These are phyloP conservation scores for Hymenoscyphus fraxineus DNA, from an alignment of 2,329 filamentous ascomycete genomes.

Conservation along the genomic window DNA sequence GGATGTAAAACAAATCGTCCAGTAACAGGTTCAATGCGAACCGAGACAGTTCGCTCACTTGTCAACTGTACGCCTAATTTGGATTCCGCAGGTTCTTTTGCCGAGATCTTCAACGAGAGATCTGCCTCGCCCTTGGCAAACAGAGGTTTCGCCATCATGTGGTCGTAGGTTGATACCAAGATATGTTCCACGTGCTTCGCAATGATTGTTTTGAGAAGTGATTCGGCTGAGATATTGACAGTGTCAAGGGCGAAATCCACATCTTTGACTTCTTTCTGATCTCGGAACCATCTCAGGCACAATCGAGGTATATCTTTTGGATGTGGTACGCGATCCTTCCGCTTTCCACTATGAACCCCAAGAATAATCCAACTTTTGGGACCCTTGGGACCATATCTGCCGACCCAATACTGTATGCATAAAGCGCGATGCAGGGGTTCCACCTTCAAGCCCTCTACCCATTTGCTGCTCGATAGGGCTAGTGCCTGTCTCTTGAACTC, in stretches of 20 bases:
- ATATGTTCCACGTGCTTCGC: slow-evolving; percentile 71
- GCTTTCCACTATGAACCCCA: slow-evolving; percentile 66
- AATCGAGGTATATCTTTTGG: slow-evolving; percentile 51
- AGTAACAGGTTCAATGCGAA: slow-evolving; percentile 73
- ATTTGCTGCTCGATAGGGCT: slow-evolving; percentile 64
- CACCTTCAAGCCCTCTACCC: slow-evolving; percentile 74
- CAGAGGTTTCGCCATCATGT: slow-evolving; percentile 55
- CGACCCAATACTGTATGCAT: slow-evolving; percentile 86
- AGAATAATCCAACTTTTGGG: slow-evolving; percentile 90
- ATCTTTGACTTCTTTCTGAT: slow-evolving; percentile 70
- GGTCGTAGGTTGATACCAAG: slow-evolving; percentile 62
- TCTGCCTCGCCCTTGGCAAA: slow-evolving; percentile 58
- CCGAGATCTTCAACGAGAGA: slow-evolving; percentile 55
- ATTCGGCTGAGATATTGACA: slow-evolving; percentile 66
- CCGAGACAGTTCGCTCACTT: slow-evolving; percentile 52
- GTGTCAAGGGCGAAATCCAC: slow-evolving; percentile 65
- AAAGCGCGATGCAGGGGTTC: slow-evolving; percentile 78
- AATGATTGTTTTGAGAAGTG: slow-evolving; percentile 69
- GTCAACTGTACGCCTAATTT: slow-evolving; percentile 67
- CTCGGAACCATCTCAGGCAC: slow-evolving; percentile 76
- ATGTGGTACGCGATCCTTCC: slow-evolving; percentile 40
- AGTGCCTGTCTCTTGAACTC: slow-evolving; percentile 75
- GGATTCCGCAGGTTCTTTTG: slow-evolving; percentile 62
- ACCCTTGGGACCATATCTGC: slow-evolving; percentile 51
- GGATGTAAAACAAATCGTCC: slow-evolving; percentile 73